Evolutionary conservation across 306 rosid genomes (phyloP).

Genomic region (Acacia melanoxylon): DNA sequence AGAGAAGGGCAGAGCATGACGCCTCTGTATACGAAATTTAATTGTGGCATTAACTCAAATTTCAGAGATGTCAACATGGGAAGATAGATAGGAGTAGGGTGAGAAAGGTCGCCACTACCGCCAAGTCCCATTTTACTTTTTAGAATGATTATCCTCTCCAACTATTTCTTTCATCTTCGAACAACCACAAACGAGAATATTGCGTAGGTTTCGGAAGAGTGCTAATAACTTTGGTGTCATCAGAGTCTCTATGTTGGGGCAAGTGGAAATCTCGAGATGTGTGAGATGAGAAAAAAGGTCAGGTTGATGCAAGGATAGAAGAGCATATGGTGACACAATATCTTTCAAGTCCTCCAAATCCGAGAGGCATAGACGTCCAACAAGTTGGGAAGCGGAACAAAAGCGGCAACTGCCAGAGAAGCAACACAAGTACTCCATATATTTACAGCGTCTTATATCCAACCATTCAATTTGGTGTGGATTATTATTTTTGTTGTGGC

Average conservation of each 20-base stretch:
- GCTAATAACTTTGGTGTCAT: background rate
- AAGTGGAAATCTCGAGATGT: accelerated
- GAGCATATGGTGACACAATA: background rate
- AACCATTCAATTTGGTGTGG: background rate
- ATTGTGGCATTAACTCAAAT: accelerated
- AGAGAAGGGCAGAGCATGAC: background rate
- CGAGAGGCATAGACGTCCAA: background rate
- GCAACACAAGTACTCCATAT: background rate
- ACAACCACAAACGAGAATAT: accelerated
- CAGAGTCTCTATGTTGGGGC: background rate
- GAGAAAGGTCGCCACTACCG: background rate
- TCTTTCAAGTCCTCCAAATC: background rate
- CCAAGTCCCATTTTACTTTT: no score
- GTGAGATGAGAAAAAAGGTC: background rate
- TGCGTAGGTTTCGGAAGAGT: background rate
- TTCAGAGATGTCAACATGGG: background rate
- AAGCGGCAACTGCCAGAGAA: background rate
- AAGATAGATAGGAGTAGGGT: background rate
- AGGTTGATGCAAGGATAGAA: background rate
- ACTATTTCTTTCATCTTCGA: background rate
- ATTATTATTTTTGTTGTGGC: background rate
- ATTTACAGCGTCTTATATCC: accelerated
- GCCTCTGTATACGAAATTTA: background rate
- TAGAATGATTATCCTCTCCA: background rate
- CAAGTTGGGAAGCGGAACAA: background rate